These are phyloP conservation scores for Vachellia collinsii DNA, from an alignment of 306 rosid species.

Conservation along the genomic window DNA sequence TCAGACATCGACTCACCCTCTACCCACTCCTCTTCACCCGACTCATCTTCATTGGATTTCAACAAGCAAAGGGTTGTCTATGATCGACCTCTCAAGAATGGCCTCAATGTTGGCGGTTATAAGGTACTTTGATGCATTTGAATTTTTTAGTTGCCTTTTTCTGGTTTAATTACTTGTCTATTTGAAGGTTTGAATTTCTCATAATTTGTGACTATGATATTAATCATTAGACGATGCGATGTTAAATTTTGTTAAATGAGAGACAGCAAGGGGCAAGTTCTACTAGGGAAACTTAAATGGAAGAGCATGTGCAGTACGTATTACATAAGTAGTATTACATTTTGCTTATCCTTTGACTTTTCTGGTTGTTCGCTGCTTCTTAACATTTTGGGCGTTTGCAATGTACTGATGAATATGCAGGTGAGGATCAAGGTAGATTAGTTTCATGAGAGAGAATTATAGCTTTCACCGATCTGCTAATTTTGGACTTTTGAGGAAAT, in stretches of 20 bases:
- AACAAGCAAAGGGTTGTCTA: background rate
- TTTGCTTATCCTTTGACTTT: background rate
- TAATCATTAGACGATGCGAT: background rate
- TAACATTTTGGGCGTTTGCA: background rate
- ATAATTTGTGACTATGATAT: background rate
- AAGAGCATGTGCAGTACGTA: background rate
- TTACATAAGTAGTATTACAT: background rate
- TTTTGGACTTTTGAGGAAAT: background rate
- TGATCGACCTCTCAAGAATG: slow-evolving; percentile 70
- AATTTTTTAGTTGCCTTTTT: background rate
- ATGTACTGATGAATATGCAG: background rate
- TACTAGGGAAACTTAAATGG: background rate
- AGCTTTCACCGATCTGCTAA: background rate
- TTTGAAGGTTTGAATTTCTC: background rate
- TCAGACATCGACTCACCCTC: slow-evolving; percentile 33
- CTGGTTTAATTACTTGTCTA: background rate
- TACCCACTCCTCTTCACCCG: slow-evolving; percentile 4
- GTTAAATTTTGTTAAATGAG: background rate
- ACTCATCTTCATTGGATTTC: slow-evolving; percentile 33
- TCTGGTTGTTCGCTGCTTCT: background rate
- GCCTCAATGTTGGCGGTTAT: slow-evolving; percentile 75
- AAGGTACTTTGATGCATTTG: slow-evolving; percentile 47
- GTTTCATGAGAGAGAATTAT: background rate
- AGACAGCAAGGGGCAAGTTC: background rate
- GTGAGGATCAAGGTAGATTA: background rate